phyloP scores from a whole-genome alignment of 768 basidiomycete species.

The Rhodosporidiobolus sp. region DNA sequence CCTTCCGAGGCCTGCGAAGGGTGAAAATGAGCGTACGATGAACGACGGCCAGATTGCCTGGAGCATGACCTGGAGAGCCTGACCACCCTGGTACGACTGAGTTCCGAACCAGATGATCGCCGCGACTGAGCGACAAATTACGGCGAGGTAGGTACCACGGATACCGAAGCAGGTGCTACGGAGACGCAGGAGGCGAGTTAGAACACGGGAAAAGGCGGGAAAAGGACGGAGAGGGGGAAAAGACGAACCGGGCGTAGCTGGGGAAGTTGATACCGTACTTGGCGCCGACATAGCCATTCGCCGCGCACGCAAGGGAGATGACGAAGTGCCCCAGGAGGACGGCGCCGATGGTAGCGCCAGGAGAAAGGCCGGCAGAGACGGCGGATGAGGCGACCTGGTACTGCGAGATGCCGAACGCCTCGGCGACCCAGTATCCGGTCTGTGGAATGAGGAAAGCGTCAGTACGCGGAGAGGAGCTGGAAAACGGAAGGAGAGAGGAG shows the following conservation, averaged over 20 bases:
- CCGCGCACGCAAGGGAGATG: constrained; percentile 24
- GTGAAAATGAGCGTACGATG: background rate
- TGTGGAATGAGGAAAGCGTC: background rate
- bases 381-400: constrained; percentile 34
- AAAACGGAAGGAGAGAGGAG: no score
- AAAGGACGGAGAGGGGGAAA: background rate
- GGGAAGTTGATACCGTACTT: constrained; percentile 40
- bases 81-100: constrained; percentile 40
- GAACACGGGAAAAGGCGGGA: background rate
- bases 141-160: constrained; percentile 34
- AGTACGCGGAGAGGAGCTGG: no score
- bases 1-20: no score
- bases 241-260: background rate
- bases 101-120: constrained; percentile 36
- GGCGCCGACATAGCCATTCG: constrained; percentile 24
- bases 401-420: constrained; percentile 31
- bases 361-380: constrained; percentile 31
- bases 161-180: constrained; percentile 28
- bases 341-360: constrained; percentile 37
- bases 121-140: constrained; percentile 19
- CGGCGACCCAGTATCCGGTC: constrained; percentile 12
- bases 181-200: background rate
- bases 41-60: constrained; percentile 40
- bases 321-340: constrained; percentile 40
- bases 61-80: constrained; percentile 33